Evolutionary conservation across 139 green algal species (phyloP), one percentile per base, ranked within the genome.

Genomic region (Volvox africanus): DNA sequence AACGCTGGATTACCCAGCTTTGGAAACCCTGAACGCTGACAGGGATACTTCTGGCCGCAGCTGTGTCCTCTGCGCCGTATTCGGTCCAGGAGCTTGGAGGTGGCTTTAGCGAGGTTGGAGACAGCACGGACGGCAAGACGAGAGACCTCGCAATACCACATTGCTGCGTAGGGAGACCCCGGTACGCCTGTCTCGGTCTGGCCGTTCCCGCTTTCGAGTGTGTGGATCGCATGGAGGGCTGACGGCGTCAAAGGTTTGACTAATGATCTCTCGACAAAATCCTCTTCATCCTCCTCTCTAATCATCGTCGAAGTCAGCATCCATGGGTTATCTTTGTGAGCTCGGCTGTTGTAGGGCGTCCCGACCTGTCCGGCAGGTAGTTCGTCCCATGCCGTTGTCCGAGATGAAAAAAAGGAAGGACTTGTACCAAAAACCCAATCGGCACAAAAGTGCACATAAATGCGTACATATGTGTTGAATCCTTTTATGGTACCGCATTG

Each of bases 241-340:
- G 28, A 2, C 44, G 36, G 9, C 44, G 26, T 55, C 80, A 16
- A 24, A 26, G 0, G 1, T 32, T 2, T 16, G 24, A 24, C 36
- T 33, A 36, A 33, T 28, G 20, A 61, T 37, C n/a, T 18, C 36
- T 67, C 21, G 30, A 32, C 80, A 28, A 62, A 2, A 1, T 86
- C 80, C 0, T 61, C 80, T 86, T 86, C 80, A 24, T 71, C 26
- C 26, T 86, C 80, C 37, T 86, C 80, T 55, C 71, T 71, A 26
- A 86, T 86, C 11, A 55, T 73, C 14, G 80, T 86, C 0, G 50
- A 73, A 50, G 69, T 21, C 11, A 86, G 44, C 80, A 86, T 71
- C 26, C 14, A 32, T 36, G 28, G 71, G 2, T 21, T 35, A 36
- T 79, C 14, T 1, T 79, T 79, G 21, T 30, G 71, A 1, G 14